phyloP scores from a whole-genome alignment of 1,284 basidiomycete genomes.

The Pyrrhoderma noxium region DNA sequence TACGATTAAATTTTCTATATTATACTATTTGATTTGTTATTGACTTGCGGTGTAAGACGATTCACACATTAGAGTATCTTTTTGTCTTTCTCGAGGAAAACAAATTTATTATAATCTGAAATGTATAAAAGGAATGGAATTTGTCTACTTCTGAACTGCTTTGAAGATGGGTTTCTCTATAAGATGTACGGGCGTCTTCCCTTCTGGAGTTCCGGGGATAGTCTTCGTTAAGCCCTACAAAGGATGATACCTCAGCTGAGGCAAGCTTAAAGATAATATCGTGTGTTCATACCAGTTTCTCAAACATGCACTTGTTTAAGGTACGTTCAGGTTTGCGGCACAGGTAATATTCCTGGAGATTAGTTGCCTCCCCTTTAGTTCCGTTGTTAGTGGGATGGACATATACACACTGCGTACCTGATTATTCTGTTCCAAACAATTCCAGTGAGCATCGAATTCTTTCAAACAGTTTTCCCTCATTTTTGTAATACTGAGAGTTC shows the following conservation, averaged over 20 bases:
- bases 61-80: no score
- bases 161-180: conserved; percentile 80
- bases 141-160: conserved; percentile 60
- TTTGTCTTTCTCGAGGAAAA: no score
- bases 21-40: no score
- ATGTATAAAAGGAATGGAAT: no score
- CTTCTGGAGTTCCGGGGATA: conserved; percentile 87
- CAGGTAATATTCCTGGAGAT: conserved; percentile 74
- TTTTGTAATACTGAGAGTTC: conserved; percentile 71
- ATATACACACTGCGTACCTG: conserved; percentile 51
- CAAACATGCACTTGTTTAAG: conserved; percentile 94
- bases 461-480: conserved; percentile 88
- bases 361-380: not conserved
- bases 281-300: conserved; percentile 72
- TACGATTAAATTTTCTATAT: no score
- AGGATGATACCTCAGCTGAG: not conserved
- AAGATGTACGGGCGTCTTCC: conserved; percentile 85
- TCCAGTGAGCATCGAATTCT: conserved; percentile 92
- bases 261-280: not conserved
- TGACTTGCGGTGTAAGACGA: no score
- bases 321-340: conserved; percentile 88
- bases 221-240: conserved; percentile 84
- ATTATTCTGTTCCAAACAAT: conserved; percentile 93
- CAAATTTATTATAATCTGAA: no score
- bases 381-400: conserved; percentile 3